phyloP scores from a whole-genome alignment of 202 grass and related monocot genomes.

The Saccharum hybrid region DNA sequence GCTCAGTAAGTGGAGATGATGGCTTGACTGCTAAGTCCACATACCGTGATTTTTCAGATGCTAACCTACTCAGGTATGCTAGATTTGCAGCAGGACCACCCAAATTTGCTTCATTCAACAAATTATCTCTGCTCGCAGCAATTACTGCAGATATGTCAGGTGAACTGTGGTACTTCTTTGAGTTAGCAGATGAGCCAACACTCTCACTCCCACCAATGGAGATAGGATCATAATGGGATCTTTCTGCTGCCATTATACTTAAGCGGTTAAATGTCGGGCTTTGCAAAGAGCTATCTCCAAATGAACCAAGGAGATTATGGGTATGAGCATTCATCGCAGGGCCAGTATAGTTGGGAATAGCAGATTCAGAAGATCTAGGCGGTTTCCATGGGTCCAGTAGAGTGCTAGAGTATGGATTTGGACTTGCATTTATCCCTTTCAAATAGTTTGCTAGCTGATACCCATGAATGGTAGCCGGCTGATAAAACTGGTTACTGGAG shows the following conservation, averaged over 20 bases:
- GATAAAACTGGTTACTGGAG: constrained; percentile 50
- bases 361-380: constrained; percentile 50
- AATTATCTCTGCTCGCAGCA: constrained; percentile 52
- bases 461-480: constrained; percentile 77
- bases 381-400: constrained; percentile 36
- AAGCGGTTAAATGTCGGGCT: constrained; percentile 38
- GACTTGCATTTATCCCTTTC: constrained; percentile 53
- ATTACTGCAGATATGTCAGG: constrained; percentile 73
- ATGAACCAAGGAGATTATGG: constrained; percentile 49
- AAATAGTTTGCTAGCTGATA: constrained; percentile 67
- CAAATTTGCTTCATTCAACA: constrained; percentile 55
- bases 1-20: constrained; percentile 37
- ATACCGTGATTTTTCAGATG: constrained; percentile 53
- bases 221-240: constrained; percentile 60
- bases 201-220: constrained; percentile 45
- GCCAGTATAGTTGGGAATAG: constrained; percentile 39
- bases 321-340: constrained; percentile 36
- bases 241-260: constrained; percentile 33
- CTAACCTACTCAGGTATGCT: constrained; percentile 50
- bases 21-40: constrained; percentile 37
- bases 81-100: constrained; percentile 44
- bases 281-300: constrained; percentile 46
- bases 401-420: constrained; percentile 41
- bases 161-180: constrained; percentile 89
- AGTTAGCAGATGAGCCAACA: constrained; percentile 39